A percentile compares a stretch with the other conserved stretches of the same genome.
Conservation (phyloP, 257 asterid genomes). For the Jacaranda copaia region DNA sequence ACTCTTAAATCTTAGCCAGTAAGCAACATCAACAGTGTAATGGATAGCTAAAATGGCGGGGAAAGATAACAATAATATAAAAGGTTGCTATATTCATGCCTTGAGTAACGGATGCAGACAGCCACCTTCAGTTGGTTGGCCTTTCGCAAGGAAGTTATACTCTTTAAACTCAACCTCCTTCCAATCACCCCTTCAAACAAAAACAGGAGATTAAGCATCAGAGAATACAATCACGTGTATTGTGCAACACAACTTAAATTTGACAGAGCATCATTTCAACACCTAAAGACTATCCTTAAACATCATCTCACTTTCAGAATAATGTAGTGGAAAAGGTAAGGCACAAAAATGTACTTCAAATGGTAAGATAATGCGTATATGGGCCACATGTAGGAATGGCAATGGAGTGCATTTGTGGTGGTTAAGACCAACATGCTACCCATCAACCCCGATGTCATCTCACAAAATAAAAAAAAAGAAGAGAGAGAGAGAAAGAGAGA, state of each 20-base stretch:
- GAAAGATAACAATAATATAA: constrained; percentile 23
- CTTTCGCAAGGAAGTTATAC: constrained; percentile 94
- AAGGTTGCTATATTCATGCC: constrained; percentile 56
- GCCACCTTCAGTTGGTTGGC: constrained; percentile 97
- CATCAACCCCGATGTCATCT: neutral
- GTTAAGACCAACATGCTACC: neutral
- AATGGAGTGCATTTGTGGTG: neutral
- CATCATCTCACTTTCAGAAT: neutral
- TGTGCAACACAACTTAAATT: constrained; percentile 8
- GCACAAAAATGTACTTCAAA: neutral
- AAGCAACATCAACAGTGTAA: constrained; percentile 1
- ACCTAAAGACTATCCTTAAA: neutral
- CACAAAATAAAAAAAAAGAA: no score
- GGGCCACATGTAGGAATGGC: constrained; percentile 16
- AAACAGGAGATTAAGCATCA: constrained; percentile 12
- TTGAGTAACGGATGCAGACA: constrained; percentile 91
- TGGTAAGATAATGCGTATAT: neutral
- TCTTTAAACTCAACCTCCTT: constrained; percentile 89
- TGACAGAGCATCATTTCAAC: neutral
- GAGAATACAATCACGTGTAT: neutral
- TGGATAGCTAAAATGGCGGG: neutral
- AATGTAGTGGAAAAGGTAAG: neutral
- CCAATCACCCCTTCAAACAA: constrained; percentile 87
- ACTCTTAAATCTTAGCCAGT: neutral
- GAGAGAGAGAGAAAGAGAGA: neutral